Evolutionary conservation across 208 protist genomes (phyloP), one percentile per base, ranked within the genome.

Genomic region (Angomonas deanei): DNA sequence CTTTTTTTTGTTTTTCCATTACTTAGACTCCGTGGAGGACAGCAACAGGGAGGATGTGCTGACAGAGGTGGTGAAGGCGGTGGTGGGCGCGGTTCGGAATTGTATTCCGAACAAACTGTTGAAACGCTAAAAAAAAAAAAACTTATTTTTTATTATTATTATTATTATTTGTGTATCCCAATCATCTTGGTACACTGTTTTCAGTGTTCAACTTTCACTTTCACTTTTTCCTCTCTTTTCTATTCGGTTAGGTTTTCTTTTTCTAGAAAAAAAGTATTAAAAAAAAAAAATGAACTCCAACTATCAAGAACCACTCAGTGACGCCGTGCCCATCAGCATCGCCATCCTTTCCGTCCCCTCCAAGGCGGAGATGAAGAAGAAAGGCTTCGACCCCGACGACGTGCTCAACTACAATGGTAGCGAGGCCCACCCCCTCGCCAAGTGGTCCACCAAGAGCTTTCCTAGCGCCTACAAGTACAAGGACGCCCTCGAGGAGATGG

Each of bases 351-450:
- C 60, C 19, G 61, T 94, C 3, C 85, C 88, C 21, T 46, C 73
- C 32, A 86, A 86, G 75, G 67, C 69, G 19, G 76, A 78, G 42
- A 78, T 94, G 63, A 76, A 76, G 30, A 79, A 82, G 38, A 90
- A 88, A 61, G 88, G 84, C 42, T 91, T 83, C 72, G 70, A 84
- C 63, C 73, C 84, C 31, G 65, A 74, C 1, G 67, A 79, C 17
- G 68, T 81, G 3, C 58, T 70, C 66, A 78, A 76, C 55, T 82
- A 80, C 67, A 68, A 70, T 56, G 75, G 73, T 38, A 62, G 70
- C 28, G 78, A 88, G 52, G 71, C 69, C 10, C 88, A 94, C 66
- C 82, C 88, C 46, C 79, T 91, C 32, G 74, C 88, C 33, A 80
- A 61, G 47, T 94, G 88, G 85, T 63, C 62, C 42, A 92, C 74